phyloP scores from a whole-genome alignment of 1,139 yeast species.

The Pneumocystis murina region DNA sequence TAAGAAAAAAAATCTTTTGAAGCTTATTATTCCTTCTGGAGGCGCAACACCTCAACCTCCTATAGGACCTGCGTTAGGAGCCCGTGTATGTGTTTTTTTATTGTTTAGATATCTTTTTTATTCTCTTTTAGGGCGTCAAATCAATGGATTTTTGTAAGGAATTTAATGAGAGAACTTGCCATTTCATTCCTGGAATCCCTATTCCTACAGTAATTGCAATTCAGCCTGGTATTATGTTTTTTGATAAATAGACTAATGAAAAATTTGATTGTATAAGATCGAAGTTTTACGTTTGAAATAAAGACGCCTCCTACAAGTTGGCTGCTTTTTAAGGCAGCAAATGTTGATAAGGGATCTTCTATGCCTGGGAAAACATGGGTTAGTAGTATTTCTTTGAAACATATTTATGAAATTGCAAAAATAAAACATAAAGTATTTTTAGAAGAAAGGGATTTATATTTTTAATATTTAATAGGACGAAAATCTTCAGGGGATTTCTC shows the following conservation, averaged over 20 bases:
- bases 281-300: slow-evolving; percentile 72
- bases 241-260: slow-evolving; percentile 84
- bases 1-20: not conserved
- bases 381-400: slow-evolving; percentile 72
- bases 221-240: slow-evolving; percentile 65
- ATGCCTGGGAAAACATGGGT: slow-evolving; percentile 32
- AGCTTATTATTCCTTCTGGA: slow-evolving; percentile 21
- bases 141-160: slow-evolving; percentile 91
- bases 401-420: slow-evolving; percentile 86
- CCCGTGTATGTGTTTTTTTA: slow-evolving; percentile 31
- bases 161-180: not conserved
- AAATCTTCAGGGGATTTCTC: not conserved
- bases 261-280: slow-evolving; percentile 78
- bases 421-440: slow-evolving; percentile 51
- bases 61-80: slow-evolving; percentile 96
- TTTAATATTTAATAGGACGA: not conserved
- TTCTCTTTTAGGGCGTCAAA: slow-evolving; percentile 51
- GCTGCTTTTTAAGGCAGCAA: slow-evolving; percentile 71
- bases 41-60: slow-evolving; percentile 99
- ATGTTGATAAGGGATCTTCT: slow-evolving; percentile 63
- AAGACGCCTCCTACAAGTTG: slow-evolving; percentile 89
- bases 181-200: not conserved
- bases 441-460: not conserved
- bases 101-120: not conserved
- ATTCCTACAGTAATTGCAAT: slow-evolving; percentile 75